Base-by-base conservation (phyloP, 2,329 filamentous ascomycete genomes). In the Verticillium albo-atrum region DNA sequence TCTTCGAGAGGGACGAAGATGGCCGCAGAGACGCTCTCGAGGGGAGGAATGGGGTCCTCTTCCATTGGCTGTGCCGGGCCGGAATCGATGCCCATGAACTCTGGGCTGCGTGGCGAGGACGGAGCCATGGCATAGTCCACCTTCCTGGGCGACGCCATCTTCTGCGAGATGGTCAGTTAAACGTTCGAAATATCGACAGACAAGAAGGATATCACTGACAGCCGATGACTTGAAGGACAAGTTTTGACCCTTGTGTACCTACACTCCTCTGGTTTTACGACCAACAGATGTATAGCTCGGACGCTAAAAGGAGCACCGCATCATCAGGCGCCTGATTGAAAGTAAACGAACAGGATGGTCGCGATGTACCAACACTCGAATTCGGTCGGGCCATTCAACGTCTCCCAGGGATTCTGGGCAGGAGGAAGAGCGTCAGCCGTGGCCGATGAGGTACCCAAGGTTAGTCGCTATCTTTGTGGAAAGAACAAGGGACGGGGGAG, bases 1-100 rank as follows among this genome's bases (percentile, higher is more conserved):
- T 68, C 59, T 17, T 62, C 66, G 27, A 74, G 58, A 0, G 74
- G 74, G 1, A 74, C 68, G 55, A 76, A 75, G 25, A 73, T 71
- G 42, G 67, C 67, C 0, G 71, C 68, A 2, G 66, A 63, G 9
- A 70, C 63, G 59, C 63, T 68, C 7, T 54, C 63, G 37, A 75
- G 66, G 2, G 61, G 65, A 0, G 68, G 68, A 32, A 72, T 68
- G 1, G 57, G 20, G 25, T 59, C 58, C 17, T 61, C 55, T 14
- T 51, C 28, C 3, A 35, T 34, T 17, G 54, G 23, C 7, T 27
- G 25, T n/a, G 17, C n/a, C 6, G 50, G 4, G 26, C 20, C 6
- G n/a, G 1, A 6, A 15, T 20, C 42, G n/a, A 23, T 23, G 42
- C 20, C 7, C 7, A 10, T 12, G 7, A 9, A 7, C 5, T 25